phyloP scores from a whole-genome alignment of 768 basidiomycete species.

The Boletus patriciae region DNA sequence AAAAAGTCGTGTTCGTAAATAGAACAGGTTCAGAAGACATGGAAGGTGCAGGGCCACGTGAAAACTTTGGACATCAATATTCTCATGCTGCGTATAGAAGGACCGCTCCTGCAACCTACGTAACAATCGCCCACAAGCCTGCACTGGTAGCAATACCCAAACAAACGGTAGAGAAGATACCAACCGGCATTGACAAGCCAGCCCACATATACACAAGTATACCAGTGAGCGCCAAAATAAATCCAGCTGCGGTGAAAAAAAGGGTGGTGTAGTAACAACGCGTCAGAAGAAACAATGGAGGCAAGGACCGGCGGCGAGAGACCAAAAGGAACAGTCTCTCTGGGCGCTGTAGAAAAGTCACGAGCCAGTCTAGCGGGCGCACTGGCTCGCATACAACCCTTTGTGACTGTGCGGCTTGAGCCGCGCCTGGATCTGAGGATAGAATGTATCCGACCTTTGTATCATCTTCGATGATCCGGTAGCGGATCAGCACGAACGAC shows the following conservation, averaged over 20 bases:
- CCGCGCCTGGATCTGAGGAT: not conserved
- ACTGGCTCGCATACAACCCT: constrained; percentile 19
- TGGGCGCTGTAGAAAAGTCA: not conserved
- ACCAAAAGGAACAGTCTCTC: not conserved
- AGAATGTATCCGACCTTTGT: constrained; percentile 11
- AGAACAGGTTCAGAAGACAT: not conserved
- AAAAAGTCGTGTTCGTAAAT: not conserved
- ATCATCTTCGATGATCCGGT: constrained; percentile 26
- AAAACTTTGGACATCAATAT: not conserved
- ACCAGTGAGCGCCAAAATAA: constrained; percentile 26
- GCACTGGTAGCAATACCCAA: constrained; percentile 21
- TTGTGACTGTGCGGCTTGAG: constrained; percentile 15
- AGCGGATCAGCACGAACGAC: constrained; percentile 31
- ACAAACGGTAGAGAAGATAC: constrained; percentile 30
- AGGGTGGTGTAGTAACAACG: constrained; percentile 30
- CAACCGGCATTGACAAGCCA: constrained; percentile 23
- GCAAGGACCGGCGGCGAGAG: not conserved
- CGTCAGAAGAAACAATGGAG: constrained; percentile 23
- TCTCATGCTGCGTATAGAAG: not conserved
- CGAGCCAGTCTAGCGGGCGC: constrained; percentile 1
- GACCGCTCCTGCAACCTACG: constrained; percentile 6
- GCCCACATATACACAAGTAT: constrained; percentile 29
- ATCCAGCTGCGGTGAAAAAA: constrained; percentile 24
- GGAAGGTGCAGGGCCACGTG: not conserved
- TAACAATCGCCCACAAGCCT: constrained; percentile 27